Evolutionary conservation across 305 asterid species (phyloP), one percentile per base, ranked within the genome.

Genomic region (Plantago coronopus): DNA sequence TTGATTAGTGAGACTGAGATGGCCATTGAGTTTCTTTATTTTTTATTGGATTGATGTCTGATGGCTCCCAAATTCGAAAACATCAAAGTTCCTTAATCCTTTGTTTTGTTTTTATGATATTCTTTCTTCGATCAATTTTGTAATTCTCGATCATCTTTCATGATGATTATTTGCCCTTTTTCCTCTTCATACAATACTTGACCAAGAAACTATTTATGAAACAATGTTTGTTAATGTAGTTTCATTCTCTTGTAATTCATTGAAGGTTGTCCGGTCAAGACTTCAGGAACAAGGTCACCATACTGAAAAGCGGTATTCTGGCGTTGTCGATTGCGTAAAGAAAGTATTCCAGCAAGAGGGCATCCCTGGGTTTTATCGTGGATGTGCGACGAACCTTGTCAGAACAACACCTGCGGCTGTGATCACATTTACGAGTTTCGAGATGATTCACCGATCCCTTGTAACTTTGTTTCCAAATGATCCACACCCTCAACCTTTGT

Each of bases 221-320:
- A 27, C 31, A 27, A 27, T 27, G 31, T n/a, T n/a, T n/a, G n/a
- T 38, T 10, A 53, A 48, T 20, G 31, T 22, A 12, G 29, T 55
- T 31, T 37, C 57, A 4, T 47, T 62, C n/a, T 27, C 27, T 9
- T 27, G 25, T 12, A 12, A 59, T 48, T 45, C 23, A 59, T 54
- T 64, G 65, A 75, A 91, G 95, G 96, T 91, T 50, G 97, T 88
- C 10, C 91, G 98, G 6, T 88, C 96, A 17, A 83, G 95, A 67
- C 96, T 91, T 65, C 98, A 91, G 78, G 98, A 89, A 71, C 96
- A 91, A 76, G 98, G 98, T 23, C 77, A 65, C 70, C 95, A 91
- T 71, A 78, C 95, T 7, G 95, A 79, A 72, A 84, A 80, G 71
- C 85, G 88, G 54, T 91, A 91, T 63, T 62, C 81, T 17, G 96